Evolutionary conservation across 2,329 filamentous ascomycete genomes (phyloP), one percentile per base, ranked within the genome.

Genomic region (Pyrenophora tritici-repentis): DNA sequence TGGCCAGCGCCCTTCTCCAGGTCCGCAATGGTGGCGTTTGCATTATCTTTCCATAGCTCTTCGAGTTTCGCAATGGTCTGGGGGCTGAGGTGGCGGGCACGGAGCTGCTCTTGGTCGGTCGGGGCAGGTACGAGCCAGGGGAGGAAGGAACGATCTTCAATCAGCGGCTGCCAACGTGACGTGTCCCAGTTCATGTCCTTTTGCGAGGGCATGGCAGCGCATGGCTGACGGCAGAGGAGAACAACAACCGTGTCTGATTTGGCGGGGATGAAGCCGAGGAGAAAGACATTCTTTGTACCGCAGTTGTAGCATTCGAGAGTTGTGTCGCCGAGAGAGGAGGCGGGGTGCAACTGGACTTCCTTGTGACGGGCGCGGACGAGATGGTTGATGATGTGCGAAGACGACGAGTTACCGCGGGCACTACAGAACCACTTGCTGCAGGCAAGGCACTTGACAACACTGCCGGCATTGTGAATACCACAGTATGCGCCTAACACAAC

Each of bases 151-250:
- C 94, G 90, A 70, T 99, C 94, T 74, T 97, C 92, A 59, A 99
- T 97, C 51, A 99, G 81, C 10, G 94, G 94, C 73, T 97, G 92
- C 94, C 94, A 99, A 70, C 92, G 86, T 20, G 93, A 96, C 5
- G 92, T 95, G 73, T 99, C 94, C 94, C 94, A 99, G 73, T 94
- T 99, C 92, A 99, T 97, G 68, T 99, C 94, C 76, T 99, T 99
- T 60, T 91, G 93, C 29, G 94, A 97, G 1, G 92, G 89, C 77
- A 90, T 93, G 22, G 94, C 88, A 29, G 93, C 94, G 74, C 94
- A 99, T 39, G 94, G 94, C 75, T 97, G 94, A 55, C 94, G 91
- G 74, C 94, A 99, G 32, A 99, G 83, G 37, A 99, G 85, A 18
- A 99, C 94, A 6, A 99, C 95, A 22, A 99, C 94, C 0, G 94